Percentiles rank a stretch among this genome's conserved stretches.
Evolutionary conservation across 192 early-diverging fungal genomes (phyloP).

Genomic region (Gaertneriomyces semiglobifer): DNA sequence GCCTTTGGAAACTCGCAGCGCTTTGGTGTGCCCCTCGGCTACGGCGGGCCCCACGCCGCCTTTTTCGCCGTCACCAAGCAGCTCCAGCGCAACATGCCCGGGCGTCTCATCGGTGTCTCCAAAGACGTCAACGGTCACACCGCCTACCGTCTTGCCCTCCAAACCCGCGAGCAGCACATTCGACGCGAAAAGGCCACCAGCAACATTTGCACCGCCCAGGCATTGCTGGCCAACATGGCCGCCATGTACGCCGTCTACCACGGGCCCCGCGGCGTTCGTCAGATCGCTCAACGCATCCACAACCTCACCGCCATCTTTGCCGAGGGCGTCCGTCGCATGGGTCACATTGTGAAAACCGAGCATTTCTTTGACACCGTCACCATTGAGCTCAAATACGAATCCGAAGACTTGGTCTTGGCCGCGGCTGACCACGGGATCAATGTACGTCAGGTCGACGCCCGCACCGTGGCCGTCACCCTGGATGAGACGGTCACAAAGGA

Average conservation of each 20-base stretch:
- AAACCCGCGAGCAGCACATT: constrained; percentile 99
- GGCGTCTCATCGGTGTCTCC: constrained; percentile 93
- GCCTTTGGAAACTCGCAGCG: constrained; percentile 96
- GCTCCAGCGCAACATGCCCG: constrained; percentile 94
- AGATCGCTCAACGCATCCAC: constrained; percentile 92
- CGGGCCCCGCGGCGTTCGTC: constrained; percentile 86
- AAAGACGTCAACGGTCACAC: constrained; percentile 82
- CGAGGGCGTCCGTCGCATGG: constrained; percentile 64
- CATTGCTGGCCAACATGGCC: constrained; percentile 97
- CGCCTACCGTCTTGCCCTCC: constrained; percentile 92
- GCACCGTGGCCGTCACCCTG: constrained; percentile 80
- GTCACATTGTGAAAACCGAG: constrained; percentile 77
- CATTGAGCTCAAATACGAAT: constrained; percentile 64
- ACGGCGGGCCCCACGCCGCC: constrained; percentile 98
- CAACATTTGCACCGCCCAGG: constrained; percentile 99
- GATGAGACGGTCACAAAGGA: constrained; percentile 87
- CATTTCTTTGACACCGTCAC: constrained; percentile 95
- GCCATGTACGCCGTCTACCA: constrained; percentile 99
- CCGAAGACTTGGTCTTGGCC: constrained; percentile 63
- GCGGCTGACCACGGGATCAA: constrained; percentile 81
- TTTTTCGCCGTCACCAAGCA: constrained; percentile 94
- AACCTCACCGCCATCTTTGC: constrained; percentile 83
- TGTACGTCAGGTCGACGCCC: constrained; percentile 72
- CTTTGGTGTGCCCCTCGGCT: constrained; percentile 98
- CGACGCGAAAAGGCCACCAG: constrained; percentile 97